Conservation (phyloP, 2,329 filamentous ascomycete species). For the Akanthomyces dipterigenus region DNA sequence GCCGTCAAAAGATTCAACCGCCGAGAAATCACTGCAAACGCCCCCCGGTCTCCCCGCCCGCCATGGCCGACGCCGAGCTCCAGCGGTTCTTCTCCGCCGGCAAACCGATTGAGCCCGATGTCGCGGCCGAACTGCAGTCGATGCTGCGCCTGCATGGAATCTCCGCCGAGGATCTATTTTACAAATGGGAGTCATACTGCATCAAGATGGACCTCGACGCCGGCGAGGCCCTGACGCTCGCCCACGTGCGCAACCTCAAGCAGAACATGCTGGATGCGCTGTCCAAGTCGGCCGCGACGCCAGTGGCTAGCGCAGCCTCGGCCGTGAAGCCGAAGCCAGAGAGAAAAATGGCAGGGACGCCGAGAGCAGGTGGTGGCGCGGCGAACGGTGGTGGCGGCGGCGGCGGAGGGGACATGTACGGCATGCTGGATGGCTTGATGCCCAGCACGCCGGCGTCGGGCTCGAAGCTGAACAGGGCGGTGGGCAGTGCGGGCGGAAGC, state of each 20-base stretch:
- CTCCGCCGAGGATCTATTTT: conserved; percentile 79
- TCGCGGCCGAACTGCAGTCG: conserved; percentile 74
- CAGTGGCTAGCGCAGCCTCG: conserved; percentile 40
- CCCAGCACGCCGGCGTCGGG: conserved; percentile 52
- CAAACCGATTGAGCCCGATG: conserved; percentile 61
- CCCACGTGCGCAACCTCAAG: conserved; percentile 71
- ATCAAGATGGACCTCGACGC: conserved; percentile 87
- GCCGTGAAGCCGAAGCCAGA: conserved; percentile 38
- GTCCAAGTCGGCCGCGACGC: conserved; percentile 61
- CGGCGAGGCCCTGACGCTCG: conserved; percentile 57
- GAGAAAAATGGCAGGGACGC: conserved; percentile 54
- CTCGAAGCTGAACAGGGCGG: conserved; percentile 34
- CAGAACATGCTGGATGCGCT: conserved; percentile 78
- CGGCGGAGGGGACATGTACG: conserved; percentile 66
- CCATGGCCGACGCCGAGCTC: conserved; percentile 32
- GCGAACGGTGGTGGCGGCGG: conserved; percentile 45
- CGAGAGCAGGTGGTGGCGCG: conserved; percentile 43
- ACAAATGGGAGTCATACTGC: conserved; percentile 98
- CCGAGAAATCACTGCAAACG: background rate
- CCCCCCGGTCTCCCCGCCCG: conserved; percentile 14
- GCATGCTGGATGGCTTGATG: conserved; percentile 69
- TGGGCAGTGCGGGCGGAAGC: conserved; percentile 19
- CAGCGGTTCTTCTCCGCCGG: conserved; percentile 30
- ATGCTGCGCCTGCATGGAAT: conserved; percentile 81
- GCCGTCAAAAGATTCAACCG: background rate